Evolutionary conservation across 2,329 filamentous ascomycete genomes (phyloP).

Genomic region (Neonectria sp.): DNA sequence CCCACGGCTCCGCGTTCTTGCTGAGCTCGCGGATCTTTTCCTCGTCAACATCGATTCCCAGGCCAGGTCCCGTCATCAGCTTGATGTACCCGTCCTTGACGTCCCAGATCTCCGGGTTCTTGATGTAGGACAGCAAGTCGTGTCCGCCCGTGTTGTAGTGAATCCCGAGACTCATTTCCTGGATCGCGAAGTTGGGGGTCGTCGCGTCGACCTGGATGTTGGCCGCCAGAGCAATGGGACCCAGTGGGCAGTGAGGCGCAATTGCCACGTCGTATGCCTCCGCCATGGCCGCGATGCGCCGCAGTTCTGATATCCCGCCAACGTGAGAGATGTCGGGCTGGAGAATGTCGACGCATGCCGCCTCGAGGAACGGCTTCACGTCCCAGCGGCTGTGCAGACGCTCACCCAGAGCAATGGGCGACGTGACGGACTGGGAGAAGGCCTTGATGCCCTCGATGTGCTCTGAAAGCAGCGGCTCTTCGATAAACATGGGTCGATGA

Average conservation of each 20-base stretch:
- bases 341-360: slow-evolving; percentile 77
- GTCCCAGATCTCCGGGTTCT: slow-evolving; percentile 75
- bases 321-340: slow-evolving; percentile 82
- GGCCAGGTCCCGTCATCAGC: slow-evolving; percentile 70
- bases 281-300: slow-evolving; percentile 78
- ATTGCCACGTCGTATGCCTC: slow-evolving; percentile 82
- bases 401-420: slow-evolving; percentile 81
- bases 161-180: slow-evolving; percentile 85
- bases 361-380: slow-evolving; percentile 79
- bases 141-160: slow-evolving; percentile 81
- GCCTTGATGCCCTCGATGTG: slow-evolving; percentile 73
- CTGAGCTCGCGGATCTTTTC: slow-evolving; percentile 74
- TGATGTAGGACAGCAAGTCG: slow-evolving; percentile 77
- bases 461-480: slow-evolving; percentile 81
- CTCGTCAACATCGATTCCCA: slow-evolving; percentile 82
- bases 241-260: slow-evolving; percentile 81
- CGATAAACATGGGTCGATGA: slow-evolving; percentile 80
- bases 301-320: slow-evolving; percentile 80
- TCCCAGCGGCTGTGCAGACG: slow-evolving; percentile 82
- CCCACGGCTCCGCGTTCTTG: slow-evolving; percentile 73
- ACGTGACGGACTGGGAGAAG: slow-evolving; percentile 52
- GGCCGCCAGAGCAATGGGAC: slow-evolving; percentile 81
- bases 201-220: slow-evolving; percentile 76
- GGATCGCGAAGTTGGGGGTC: slow-evolving; percentile 78
- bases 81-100: slow-evolving; percentile 77